These are phyloP conservation scores for Balamuthia mandrillaris DNA, from an alignment of 208 protist species.

Conservation along the genomic window DNA sequence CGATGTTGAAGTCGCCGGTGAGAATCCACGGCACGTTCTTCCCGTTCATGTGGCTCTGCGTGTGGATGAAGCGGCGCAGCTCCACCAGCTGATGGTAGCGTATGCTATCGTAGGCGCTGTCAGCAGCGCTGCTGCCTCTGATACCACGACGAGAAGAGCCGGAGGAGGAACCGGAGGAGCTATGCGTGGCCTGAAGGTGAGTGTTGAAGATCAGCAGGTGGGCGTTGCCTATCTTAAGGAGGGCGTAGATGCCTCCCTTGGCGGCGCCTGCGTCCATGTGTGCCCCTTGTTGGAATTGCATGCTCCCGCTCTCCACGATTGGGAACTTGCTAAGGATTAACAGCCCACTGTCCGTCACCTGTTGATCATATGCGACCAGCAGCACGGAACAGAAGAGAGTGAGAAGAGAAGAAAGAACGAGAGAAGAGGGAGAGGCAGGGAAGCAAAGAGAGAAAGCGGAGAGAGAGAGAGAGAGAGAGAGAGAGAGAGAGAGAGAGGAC, in stretches of 20 bases:
- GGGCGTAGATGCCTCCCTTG: conserved; percentile 24
- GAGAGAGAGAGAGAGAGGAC: too few relatives aligned
- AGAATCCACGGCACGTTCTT: conserved; percentile 18
- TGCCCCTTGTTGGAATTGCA: background rate
- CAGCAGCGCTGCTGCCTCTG: background rate
- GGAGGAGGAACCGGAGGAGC: background rate
- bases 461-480: too few relatives aligned
- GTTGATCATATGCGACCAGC: too few relatives aligned
- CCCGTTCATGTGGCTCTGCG: background rate
- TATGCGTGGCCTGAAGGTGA: conserved; percentile 32
- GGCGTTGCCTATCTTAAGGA: conserved; percentile 14
- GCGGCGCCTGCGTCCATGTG: conserved; percentile 7
- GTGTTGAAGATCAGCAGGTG: conserved; percentile 32
- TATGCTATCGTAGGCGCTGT: conserved; percentile 18
- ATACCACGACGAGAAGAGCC: background rate
- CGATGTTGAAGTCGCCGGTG: conserved; percentile 34
- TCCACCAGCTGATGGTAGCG: conserved; percentile 30
- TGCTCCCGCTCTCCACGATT: background rate
- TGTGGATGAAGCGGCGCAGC: conserved; percentile 28
- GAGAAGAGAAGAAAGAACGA: background rate
- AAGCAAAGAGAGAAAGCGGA: background rate
- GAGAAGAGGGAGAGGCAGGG: background rate
- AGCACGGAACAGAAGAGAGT: background rate
- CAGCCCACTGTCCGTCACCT: conserved; percentile 28
- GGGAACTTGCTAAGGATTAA: conserved; percentile 34